Evolutionary conservation across 163 green algal genomes (phyloP).

Genomic region (Volvox carteri): DNA sequence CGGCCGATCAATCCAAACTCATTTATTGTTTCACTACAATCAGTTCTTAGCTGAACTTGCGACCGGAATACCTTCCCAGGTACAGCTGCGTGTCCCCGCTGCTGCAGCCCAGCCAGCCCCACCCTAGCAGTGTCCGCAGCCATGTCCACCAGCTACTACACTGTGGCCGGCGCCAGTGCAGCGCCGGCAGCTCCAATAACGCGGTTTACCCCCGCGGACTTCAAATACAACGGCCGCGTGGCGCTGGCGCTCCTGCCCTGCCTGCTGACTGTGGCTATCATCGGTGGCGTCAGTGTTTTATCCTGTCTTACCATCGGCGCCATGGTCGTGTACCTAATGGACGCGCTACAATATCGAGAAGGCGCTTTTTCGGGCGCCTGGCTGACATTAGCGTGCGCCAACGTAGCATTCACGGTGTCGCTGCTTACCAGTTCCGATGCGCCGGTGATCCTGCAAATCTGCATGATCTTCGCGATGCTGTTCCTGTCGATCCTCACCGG

Average conservation of each 20-base stretch:
- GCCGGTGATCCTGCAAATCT: slow-evolving; percentile 41
- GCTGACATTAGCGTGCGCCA: slow-evolving; percentile 78
- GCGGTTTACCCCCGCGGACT: slow-evolving; percentile 59
- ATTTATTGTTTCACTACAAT: too few species aligned
- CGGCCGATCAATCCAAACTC: too few species aligned
- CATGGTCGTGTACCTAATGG: slow-evolving; percentile 92
- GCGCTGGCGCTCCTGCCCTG: slow-evolving; percentile 77
- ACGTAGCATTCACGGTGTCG: slow-evolving; percentile 76
- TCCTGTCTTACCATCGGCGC: slow-evolving; percentile 77
- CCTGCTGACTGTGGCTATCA: slow-evolving; percentile 56
- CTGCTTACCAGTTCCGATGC: slow-evolving; percentile 51
- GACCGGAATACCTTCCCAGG: too few species aligned
- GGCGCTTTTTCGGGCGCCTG: slow-evolving; percentile 82
- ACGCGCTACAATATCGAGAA: slow-evolving; percentile 80
- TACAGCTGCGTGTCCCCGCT: background rate
- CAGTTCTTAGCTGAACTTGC: too few species aligned
- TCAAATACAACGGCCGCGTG: slow-evolving; percentile 74
- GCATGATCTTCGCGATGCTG: slow-evolving; percentile 44
- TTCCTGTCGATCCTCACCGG: slow-evolving; percentile 65
- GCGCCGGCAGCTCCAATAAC: slow-evolving; percentile 24
- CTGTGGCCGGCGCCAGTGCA: background rate
- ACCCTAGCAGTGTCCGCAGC: background rate
- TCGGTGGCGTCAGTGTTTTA: slow-evolving; percentile 74
- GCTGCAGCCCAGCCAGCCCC: background rate
- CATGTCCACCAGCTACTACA: slow-evolving; percentile 22